Conservation (phyloP, 2,329 filamentous ascomycete species). For the Aspergillus sp. region DNA sequence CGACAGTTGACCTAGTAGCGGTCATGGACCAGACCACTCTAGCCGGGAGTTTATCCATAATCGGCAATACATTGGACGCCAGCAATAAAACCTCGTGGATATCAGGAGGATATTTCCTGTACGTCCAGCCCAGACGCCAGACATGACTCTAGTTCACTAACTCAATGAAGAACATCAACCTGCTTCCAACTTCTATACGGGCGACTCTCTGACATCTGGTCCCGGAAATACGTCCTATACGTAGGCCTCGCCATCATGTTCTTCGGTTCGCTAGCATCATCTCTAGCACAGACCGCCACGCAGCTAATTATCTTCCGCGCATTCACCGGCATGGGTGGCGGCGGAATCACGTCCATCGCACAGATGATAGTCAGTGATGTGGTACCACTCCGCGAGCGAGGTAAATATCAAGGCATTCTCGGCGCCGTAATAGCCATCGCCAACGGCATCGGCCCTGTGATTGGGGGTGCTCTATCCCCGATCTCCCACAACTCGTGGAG, state of each 20-base stretch:
- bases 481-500: conserved; percentile 51
- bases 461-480: conserved; percentile 55
- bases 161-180: conserved; percentile 70
- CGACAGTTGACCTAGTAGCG: conserved; percentile 57
- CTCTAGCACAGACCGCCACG: conserved; percentile 56
- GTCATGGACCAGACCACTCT: conserved; percentile 62
- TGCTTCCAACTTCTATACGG: conserved; percentile 67
- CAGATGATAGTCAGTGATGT: conserved; percentile 66
- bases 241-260: conserved; percentile 56
- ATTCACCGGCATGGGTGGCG: conserved; percentile 61
- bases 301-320: conserved; percentile 64
- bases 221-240: conserved; percentile 60
- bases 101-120: conserved; percentile 55
- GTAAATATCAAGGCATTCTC: conserved; percentile 60
- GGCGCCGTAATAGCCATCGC: conserved; percentile 57
- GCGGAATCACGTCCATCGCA: conserved; percentile 59
- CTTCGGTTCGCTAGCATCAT: conserved; percentile 60
- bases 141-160: conserved; percentile 60
- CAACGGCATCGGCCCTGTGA: conserved; percentile 58
- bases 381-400: conserved; percentile 60
- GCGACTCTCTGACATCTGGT: conserved; percentile 62
- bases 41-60: conserved; percentile 57
- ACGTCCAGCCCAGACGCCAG: not conserved
- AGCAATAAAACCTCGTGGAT: conserved; percentile 58
- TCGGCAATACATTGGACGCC: conserved; percentile 54